Evolutionary conservation across 1,284 basidiomycete species (phyloP).

Genomic region (Ustilago trichophora): DNA sequence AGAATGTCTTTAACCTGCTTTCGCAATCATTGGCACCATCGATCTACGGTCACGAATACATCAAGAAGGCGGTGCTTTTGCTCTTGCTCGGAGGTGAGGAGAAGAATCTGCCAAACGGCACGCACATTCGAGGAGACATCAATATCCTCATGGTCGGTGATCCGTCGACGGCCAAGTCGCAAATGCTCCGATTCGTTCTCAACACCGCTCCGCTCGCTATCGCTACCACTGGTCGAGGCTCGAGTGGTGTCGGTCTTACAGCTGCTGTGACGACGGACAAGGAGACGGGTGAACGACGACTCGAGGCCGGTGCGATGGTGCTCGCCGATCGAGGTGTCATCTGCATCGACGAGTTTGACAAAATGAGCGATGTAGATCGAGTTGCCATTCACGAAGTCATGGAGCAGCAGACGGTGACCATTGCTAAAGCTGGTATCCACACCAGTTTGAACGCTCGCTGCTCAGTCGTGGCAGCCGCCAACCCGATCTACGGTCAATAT

Average conservation of each 20-base stretch:
- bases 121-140: constrained; percentile 99
- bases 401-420: constrained; percentile 97
- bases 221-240: constrained; percentile 95
- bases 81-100: constrained; percentile 94
- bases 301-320: constrained; percentile 99
- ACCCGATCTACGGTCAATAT: constrained; percentile 99
- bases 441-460: constrained; percentile 97
- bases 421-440: constrained; percentile 98
- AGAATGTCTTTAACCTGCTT: constrained; percentile 85
- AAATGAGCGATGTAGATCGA: constrained; percentile 98
- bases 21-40: constrained; percentile 96
- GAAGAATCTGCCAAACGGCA: constrained; percentile 97
- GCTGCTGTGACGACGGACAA: constrained; percentile 99
- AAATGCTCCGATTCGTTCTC: constrained; percentile 94
- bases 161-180: constrained; percentile 96
- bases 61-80: constrained; percentile 91
- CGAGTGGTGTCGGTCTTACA: constrained; percentile 96
- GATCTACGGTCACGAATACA: constrained; percentile 94
- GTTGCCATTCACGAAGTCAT: constrained; percentile 99
- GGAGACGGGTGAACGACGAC: constrained; percentile 89
- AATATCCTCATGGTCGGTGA: constrained; percentile 99
- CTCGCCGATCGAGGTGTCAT: constrained; percentile 99
- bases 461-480: constrained; percentile 96
- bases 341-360: constrained; percentile 99
- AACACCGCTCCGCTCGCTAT: constrained; percentile 96